Percentiles rank a stretch among this genome's conserved stretches.
These are phyloP conservation scores for Trichosporon asahii DNA, from an alignment of 1,284 basidiomycete genomes.

Conservation along the genomic window DNA sequence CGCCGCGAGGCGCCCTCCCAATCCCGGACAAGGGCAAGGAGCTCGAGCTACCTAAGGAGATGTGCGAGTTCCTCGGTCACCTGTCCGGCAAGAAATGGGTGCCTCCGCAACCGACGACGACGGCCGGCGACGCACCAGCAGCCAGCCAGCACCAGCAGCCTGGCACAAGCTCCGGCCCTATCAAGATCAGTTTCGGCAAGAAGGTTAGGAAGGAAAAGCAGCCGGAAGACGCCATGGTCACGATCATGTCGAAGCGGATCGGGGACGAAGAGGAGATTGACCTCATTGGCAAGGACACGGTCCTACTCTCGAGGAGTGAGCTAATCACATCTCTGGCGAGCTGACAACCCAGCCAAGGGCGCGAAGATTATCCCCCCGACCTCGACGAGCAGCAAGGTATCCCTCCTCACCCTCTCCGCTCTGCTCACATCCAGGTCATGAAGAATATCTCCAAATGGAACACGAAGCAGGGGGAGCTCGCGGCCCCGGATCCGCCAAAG, in stretches of 20 bases:
- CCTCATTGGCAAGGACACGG: conserved; percentile 52
- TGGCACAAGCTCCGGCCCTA: conserved; percentile 24
- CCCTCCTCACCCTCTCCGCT: background rate
- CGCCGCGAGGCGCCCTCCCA: conserved; percentile 27
- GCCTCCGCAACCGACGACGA: background rate
- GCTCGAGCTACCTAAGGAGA: conserved; percentile 20
- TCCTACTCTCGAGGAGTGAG: conserved; percentile 49
- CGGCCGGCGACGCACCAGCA: background rate
- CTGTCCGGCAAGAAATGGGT: conserved; percentile 30
- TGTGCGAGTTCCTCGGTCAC: conserved; percentile 35
- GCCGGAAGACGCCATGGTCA: conserved; percentile 37
- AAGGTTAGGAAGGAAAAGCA: conserved; percentile 29
- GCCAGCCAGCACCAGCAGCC: background rate
- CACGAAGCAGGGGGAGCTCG: conserved; percentile 78
- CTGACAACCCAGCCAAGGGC: conserved; percentile 41
- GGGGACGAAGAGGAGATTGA: conserved; percentile 66
- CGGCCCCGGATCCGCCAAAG: conserved; percentile 28
- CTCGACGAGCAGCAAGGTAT: conserved; percentile 82
- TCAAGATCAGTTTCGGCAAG: conserved; percentile 34
- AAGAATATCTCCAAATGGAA: conserved; percentile 94
- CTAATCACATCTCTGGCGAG: background rate
- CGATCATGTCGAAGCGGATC: conserved; percentile 34
- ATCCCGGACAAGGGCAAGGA: conserved; percentile 18
- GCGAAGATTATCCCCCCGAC: conserved; percentile 74
- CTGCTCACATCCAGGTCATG: conserved; percentile 59